phyloP scores from a whole-genome alignment of 2,329 filamentous ascomycete genomes.

The Fusarium subtropicale region DNA sequence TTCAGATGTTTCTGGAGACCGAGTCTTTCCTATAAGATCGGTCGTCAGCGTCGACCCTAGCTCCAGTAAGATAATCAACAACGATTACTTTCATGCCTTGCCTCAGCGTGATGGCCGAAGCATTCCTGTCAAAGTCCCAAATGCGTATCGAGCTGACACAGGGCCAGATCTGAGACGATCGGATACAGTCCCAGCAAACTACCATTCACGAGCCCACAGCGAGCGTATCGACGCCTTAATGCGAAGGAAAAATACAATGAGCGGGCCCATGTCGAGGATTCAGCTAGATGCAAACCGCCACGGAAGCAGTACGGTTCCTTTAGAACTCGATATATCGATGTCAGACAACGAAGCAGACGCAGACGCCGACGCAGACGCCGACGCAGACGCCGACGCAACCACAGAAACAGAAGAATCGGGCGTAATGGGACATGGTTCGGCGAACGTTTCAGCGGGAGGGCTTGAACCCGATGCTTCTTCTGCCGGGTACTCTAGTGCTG shows the following conservation, averaged over 20 bases:
- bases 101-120: slow-evolving; percentile 50
- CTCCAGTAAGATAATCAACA: slow-evolving; percentile 54
- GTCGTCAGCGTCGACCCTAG: slow-evolving; percentile 75
- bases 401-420: slow-evolving; percentile 51
- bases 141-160: slow-evolving; percentile 48
- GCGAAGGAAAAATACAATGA: slow-evolving; percentile 52
- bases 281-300: slow-evolving; percentile 58
- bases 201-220: slow-evolving; percentile 32
- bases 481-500: slow-evolving; percentile 39
- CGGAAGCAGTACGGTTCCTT: slow-evolving; percentile 48
- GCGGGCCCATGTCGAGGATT: slow-evolving; percentile 58
- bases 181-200: slow-evolving; percentile 45
- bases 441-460: not conserved
- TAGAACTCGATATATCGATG: slow-evolving; percentile 50
- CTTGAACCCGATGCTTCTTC: slow-evolving; percentile 35
- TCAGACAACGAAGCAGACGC: slow-evolving; percentile 47
- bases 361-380: not conserved
- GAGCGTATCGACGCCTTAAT: slow-evolving; percentile 37
- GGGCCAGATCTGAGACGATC: slow-evolving; percentile 45
- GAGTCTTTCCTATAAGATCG: slow-evolving; percentile 86
- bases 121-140: slow-evolving; percentile 49
- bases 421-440: not conserved
- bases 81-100: slow-evolving; percentile 54
- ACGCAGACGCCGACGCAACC: not conserved
- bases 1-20: slow-evolving; percentile 62